A percentile compares a stretch with the other conserved stretches of the same genome.
Conservation (phyloP, 768 basidiomycete species). For the Rhizopogon sp. region DNA sequence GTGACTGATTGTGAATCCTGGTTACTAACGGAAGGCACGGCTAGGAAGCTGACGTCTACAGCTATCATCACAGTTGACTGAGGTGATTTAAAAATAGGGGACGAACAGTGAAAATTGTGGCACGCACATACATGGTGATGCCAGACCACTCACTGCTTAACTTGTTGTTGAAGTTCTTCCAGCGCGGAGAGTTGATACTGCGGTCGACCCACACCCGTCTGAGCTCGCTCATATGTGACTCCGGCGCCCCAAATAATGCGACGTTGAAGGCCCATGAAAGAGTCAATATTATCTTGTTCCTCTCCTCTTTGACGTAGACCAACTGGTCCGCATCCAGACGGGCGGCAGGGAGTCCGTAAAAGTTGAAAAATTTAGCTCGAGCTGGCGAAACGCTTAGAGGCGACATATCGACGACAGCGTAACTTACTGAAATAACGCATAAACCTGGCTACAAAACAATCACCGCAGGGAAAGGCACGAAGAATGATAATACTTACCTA, state of each 20-base stretch:
- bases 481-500: background rate
- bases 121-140: constrained; percentile 41
- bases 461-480: background rate
- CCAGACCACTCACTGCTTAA: constrained; percentile 43
- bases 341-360: constrained; percentile 40
- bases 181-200: constrained; percentile 30
- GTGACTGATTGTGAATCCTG: background rate
- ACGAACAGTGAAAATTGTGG: background rate
- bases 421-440: constrained; percentile 39
- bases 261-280: constrained; percentile 12
- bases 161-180: constrained; percentile 35
- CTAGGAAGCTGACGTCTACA: constrained; percentile 48
- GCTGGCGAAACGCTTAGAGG: constrained; percentile 12
- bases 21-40: constrained; percentile 37
- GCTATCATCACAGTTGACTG: constrained; percentile 46
- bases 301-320: constrained; percentile 18
- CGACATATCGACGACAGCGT: background rate
- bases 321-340: constrained; percentile 42
- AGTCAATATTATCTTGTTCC: constrained; percentile 3
- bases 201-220: constrained; percentile 41
- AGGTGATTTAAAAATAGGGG: background rate
- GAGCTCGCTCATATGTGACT: constrained; percentile 34
- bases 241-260: constrained; percentile 39
- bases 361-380: constrained; percentile 37
- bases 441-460: constrained; percentile 28